Percentiles rank a stretch among this genome's conserved stretches.
Evolutionary conservation across 2,329 filamentous ascomycete species (phyloP).

Genomic region (Aspergillus floridensis): DNA sequence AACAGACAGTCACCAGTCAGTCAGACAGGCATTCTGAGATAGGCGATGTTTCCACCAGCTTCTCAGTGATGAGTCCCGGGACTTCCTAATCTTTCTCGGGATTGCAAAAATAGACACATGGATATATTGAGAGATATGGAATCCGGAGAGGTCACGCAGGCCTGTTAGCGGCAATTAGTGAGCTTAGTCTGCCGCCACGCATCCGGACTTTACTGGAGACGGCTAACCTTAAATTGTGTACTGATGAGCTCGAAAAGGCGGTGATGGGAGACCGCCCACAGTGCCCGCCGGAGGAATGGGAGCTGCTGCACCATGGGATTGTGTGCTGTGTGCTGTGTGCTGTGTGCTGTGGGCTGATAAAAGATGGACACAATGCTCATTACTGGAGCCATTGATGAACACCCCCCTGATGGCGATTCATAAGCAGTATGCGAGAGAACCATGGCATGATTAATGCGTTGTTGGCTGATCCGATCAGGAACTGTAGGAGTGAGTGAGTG

Average conservation of each 20-base stretch:
- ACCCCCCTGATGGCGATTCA: not conserved
- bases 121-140: not conserved
- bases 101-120: not conserved
- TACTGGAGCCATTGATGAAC: not conserved
- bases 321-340: not conserved
- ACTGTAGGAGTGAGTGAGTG: not conserved
- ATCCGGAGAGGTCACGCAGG: not conserved
- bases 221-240: constrained; percentile 4
- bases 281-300: not conserved
- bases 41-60: not conserved
- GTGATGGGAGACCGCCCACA: not conserved
- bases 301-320: not conserved
- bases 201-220: constrained; percentile 1
- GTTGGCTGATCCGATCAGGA: not conserved
- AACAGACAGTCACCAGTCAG: not conserved
- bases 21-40: not conserved
- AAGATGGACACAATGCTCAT: not conserved
- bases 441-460: not conserved
- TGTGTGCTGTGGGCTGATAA: not conserved
- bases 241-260: constrained; percentile 1
- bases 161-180: not conserved
- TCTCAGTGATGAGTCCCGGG: not conserved
- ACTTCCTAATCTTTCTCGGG: not conserved
- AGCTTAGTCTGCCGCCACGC: not conserved
- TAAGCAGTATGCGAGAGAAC: not conserved